Evolutionary conservation across 2,329 filamentous ascomycete species (phyloP).

Genomic region (Xylariaceae sp.): DNA sequence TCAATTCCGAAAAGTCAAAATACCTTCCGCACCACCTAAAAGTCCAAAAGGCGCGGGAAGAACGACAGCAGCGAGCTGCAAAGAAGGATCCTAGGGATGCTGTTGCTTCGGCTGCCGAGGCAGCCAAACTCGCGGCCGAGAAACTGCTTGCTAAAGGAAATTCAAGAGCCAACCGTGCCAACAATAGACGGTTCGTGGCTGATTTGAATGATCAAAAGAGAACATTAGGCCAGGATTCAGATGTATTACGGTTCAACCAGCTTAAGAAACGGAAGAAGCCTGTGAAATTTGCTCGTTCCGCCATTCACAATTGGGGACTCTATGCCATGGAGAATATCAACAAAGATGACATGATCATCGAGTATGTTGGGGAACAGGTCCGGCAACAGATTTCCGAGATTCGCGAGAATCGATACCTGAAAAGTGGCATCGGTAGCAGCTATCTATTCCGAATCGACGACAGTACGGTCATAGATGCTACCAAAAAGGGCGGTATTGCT

Average conservation of each 20-base stretch:
- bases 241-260: constrained; percentile 96
- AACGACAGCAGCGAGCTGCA: constrained; percentile 70
- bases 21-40: constrained; percentile 97
- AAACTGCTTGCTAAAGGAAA: constrained; percentile 82
- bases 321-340: constrained; percentile 97
- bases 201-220: constrained; percentile 95
- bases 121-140: constrained; percentile 69
- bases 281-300: constrained; percentile 93
- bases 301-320: constrained; percentile 97
- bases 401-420: constrained; percentile 84
- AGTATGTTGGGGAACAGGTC: constrained; percentile 97
- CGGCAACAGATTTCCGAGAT: constrained; percentile 97
- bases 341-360: constrained; percentile 99
- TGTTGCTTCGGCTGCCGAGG: constrained; percentile 62
- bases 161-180: constrained; percentile 89
- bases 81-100: constrained; percentile 65
- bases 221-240: constrained; percentile 74
- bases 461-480: constrained; percentile 94
- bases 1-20: constrained; percentile 96
- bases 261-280: constrained; percentile 99
- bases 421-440: constrained; percentile 94
- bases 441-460: constrained; percentile 98
- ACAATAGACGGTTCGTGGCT: constrained; percentile 89
- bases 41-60: constrained; percentile 84
- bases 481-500: constrained; percentile 96